phyloP scores from a whole-genome alignment of 306 rosid genomes.

The Hippophae rhamnoides region DNA sequence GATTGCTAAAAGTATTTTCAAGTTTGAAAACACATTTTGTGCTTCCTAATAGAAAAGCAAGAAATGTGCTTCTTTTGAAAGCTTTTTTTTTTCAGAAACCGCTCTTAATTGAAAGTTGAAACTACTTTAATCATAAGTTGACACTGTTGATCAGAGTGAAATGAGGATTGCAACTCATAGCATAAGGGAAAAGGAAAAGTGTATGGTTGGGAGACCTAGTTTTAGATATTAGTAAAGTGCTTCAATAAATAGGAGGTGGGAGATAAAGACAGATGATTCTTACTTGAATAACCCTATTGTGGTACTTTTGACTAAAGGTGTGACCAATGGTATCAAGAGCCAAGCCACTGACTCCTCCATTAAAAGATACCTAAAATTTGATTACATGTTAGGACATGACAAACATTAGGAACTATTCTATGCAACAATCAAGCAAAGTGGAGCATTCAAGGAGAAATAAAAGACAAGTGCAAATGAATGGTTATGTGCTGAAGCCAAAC shows the following conservation, averaged over 20 bases:
- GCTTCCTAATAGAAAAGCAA: no score
- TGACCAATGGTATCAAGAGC: slow-evolving; percentile 85
- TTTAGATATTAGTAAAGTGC: neutral
- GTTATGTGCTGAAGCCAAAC: neutral
- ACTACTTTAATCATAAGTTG: no score
- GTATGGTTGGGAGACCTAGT: neutral
- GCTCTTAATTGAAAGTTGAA: no score
- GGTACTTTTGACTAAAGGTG: slow-evolving; percentile 69
- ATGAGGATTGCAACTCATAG: no score
- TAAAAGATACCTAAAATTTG: slow-evolving; percentile 50
- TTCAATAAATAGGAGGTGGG: neutral
- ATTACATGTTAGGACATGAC: slow-evolving; percentile 1
- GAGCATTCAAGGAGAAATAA: neutral
- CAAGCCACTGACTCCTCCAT: slow-evolving; percentile 78
- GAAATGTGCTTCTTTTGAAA: no score
- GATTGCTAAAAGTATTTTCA: no score
- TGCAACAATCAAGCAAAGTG: neutral
- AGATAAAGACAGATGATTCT: slow-evolving; percentile 19
- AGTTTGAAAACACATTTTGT: no score
- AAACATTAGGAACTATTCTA: neutral
- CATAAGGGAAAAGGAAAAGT: no score
- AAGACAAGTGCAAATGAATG: neutral
- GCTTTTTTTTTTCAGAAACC: no score
- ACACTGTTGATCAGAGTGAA: no score
- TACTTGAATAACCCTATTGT: slow-evolving; percentile 81